A percentile compares a stretch with the other conserved stretches of the same genome.
Evolutionary conservation across 805 yeast species (phyloP).

Genomic region (Suhomyces xylopsoci): DNA sequence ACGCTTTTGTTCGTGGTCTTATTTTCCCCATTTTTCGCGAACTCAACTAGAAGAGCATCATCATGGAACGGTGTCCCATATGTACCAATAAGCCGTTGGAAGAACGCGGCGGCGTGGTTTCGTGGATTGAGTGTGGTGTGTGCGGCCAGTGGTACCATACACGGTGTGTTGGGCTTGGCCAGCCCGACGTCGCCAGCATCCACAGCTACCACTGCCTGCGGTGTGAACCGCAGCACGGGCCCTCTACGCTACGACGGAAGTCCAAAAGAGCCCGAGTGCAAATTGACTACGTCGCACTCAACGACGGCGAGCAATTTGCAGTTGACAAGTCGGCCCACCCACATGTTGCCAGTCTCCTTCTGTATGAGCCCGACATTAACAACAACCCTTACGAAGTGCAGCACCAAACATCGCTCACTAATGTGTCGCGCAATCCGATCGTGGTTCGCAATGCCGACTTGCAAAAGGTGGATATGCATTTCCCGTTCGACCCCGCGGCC

Average conservation of each 20-base stretch:
- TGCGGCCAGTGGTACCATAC: constrained; percentile 57
- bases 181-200: constrained; percentile 36
- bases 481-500: constrained; percentile 43
- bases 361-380: constrained; percentile 19
- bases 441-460: constrained; percentile 33
- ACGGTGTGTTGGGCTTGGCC: constrained; percentile 42
- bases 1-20: neutral
- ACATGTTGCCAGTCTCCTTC: constrained; percentile 44
- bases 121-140: constrained; percentile 57
- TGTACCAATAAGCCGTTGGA: constrained; percentile 17
- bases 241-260: constrained; percentile 47
- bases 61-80: constrained; percentile 16
- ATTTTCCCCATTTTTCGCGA: neutral
- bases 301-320: constrained; percentile 63
- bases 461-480: constrained; percentile 42
- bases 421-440: constrained; percentile 38
- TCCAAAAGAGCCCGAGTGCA: constrained; percentile 53
- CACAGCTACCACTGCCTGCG: constrained; percentile 52
- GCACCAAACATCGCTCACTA: constrained; percentile 16
- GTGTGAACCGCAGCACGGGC: constrained; percentile 48
- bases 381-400: neutral
- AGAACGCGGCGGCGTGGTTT: constrained; percentile 2
- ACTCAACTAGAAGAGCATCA: neutral
- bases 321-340: constrained; percentile 47
- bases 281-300: constrained; percentile 75